These are phyloP conservation scores for Arthrobotrys iridis DNA, from an alignment of 2,329 filamentous ascomycete species.

Conservation along the genomic window DNA sequence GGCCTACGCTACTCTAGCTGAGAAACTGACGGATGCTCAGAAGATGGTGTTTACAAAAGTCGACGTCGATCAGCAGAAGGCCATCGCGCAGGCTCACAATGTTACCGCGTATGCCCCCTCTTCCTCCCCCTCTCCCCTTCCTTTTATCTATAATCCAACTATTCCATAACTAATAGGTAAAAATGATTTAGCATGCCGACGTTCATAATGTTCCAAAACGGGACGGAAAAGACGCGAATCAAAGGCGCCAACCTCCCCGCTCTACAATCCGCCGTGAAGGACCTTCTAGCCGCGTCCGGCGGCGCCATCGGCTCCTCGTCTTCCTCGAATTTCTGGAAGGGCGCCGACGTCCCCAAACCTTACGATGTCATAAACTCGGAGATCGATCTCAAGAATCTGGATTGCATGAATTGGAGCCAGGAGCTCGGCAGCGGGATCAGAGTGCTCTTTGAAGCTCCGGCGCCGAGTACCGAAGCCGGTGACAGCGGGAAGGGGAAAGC, in stretches of 20 bases:
- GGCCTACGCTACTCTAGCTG: slow-evolving; percentile 79
- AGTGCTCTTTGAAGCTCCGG: slow-evolving; percentile 75
- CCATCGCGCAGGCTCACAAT: slow-evolving; percentile 77
- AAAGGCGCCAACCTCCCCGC: slow-evolving; percentile 77
- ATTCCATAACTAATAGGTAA: not conserved
- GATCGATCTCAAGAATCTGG: slow-evolving; percentile 80
- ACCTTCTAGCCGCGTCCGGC: slow-evolving; percentile 73
- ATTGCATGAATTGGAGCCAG: slow-evolving; percentile 83
- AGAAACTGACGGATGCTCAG: slow-evolving; percentile 74
- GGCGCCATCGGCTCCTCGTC: slow-evolving; percentile 63
- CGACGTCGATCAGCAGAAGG: slow-evolving; percentile 79
- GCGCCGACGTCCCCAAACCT: slow-evolving; percentile 77
- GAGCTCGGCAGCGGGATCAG: slow-evolving; percentile 75
- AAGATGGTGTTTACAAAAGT: slow-evolving; percentile 86
- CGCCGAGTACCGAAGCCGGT: slow-evolving; percentile 69
- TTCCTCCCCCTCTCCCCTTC: not conserved
- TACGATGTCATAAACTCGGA: slow-evolving; percentile 85
- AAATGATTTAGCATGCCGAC: slow-evolving; percentile 73
- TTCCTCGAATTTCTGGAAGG: slow-evolving; percentile 72
- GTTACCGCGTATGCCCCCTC: slow-evolving; percentile 70
- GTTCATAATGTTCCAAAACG: slow-evolving; percentile 87
- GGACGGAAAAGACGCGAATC: slow-evolving; percentile 73
- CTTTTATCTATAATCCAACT: slow-evolving; percentile 26
- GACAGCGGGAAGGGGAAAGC: slow-evolving; percentile 68
- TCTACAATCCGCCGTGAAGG: slow-evolving; percentile 76